Evolutionary conservation across 2,329 filamentous ascomycete species (phyloP), one percentile per base, ranked within the genome.

Genomic region (Cladosporium sp.): DNA sequence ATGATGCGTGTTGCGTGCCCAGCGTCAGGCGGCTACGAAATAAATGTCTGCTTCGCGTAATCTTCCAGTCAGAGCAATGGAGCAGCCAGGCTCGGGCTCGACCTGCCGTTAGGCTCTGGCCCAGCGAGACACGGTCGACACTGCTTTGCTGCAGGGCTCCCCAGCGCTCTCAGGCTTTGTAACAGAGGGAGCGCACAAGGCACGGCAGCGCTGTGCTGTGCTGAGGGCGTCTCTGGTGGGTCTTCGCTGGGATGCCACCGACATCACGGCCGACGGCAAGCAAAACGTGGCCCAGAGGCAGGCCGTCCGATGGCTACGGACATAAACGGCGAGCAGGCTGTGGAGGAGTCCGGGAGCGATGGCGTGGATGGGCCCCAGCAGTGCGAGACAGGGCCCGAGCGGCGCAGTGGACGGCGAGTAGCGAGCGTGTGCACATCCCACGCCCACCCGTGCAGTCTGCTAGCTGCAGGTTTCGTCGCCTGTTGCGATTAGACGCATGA

Each of bases 401-500:
- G 45, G 45, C 45, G n/a, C 5, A 17, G n/a, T 11, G 7, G 30
- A 12, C 30, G 30, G 40, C 54, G 37, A 51, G 40, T 43, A 42
- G 45, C 42, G 47, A 51, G n/a, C 15, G 15, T 20, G 17, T 22
- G 34, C 17, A 6, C 56, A 58, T 58, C 56, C 56, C 56, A 58
- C 56, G 56, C 56, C 17, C 50, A 43, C 49, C 30, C 47, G 42
- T 20, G 34, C 19, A 30, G 22, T 19, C 38, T n/a, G 42, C 40
- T 42, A 42, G 37, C 38, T 51, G 56, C 56, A 58, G 56, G 47
- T 51, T 51, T 51, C 40, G 45, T 58, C 28, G 39, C 55, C 43
- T 58, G 51, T 55, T 55, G 20, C 20, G 36, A 34, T 39, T 36
- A 19, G 28, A 38, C 56, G 50, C 47, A 45, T 58, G 56, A 58